Evolutionary conservation across 192 early-diverging fungal genomes (phyloP).

Genomic region (Coemansia sp.): DNA sequence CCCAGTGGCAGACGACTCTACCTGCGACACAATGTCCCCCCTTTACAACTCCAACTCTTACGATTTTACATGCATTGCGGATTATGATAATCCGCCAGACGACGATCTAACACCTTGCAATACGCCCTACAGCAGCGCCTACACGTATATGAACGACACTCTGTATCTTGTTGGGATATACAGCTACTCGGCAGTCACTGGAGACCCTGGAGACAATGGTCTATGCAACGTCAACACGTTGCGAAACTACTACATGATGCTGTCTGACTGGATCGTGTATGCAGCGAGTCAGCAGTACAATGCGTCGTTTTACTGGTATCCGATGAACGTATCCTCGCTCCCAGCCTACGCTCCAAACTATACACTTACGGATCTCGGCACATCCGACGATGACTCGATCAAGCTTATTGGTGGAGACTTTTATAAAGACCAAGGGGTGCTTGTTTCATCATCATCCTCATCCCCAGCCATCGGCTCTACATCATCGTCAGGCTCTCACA

Average conservation of each 20-base stretch:
- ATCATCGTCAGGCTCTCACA: not conserved
- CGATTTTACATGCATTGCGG: constrained; percentile 14
- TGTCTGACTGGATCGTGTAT: constrained; percentile 27
- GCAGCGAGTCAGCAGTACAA: not conserved
- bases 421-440: constrained; percentile 1
- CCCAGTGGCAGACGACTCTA: not conserved
- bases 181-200: constrained; percentile 17
- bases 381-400: not conserved
- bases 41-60: constrained; percentile 22
- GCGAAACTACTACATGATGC: constrained; percentile 28
- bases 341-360: not conserved
- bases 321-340: not conserved
- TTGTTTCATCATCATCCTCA: too few species aligned
- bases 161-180: constrained; percentile 26
- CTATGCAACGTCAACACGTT: constrained; percentile 12
- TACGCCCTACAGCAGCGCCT: constrained; percentile 16
- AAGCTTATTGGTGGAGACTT: constrained; percentile 1
- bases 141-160: constrained; percentile 8
- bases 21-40: constrained; percentile 13
- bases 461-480: not conserved
- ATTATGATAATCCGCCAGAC: not conserved
- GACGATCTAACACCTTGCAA: constrained; percentile 3
- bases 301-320: not conserved
- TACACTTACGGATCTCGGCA: not conserved
- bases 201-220: constrained; percentile 1